Conservation (phyloP, 176 grass and related monocot species). For the Phoenix dactylifera region DNA sequence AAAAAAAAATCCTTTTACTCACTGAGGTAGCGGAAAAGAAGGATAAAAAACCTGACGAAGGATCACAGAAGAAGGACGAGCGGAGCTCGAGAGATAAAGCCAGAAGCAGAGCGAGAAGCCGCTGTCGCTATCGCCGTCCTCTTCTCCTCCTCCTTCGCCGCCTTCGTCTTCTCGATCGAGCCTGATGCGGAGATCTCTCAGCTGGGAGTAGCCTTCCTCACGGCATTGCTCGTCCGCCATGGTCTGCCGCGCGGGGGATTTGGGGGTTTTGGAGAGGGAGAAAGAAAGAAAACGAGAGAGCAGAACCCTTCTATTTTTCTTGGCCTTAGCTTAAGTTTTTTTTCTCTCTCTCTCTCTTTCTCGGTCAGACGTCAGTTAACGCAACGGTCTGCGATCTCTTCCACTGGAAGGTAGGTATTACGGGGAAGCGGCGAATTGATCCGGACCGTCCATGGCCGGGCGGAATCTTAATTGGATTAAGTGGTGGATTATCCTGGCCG, state of each 20-base stretch:
- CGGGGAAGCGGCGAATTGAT: neutral
- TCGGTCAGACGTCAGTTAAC: slow-evolving; percentile 1
- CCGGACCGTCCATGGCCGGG: neutral
- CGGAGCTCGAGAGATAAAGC: slow-evolving; percentile 66
- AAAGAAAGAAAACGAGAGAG: neutral
- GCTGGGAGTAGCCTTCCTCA: slow-evolving; percentile 22
- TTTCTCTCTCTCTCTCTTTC: neutral
- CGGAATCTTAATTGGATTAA: no score
- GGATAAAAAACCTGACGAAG: slow-evolving; percentile 55
- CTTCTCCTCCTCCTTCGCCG: slow-evolving; percentile 8
- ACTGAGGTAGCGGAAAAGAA: neutral
- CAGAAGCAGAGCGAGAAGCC: slow-evolving; percentile 69
- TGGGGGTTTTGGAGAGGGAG: no score
- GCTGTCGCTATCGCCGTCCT: neutral
- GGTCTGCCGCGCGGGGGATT: neutral
- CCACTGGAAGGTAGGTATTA: neutral
- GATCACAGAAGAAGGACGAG: slow-evolving; percentile 57
- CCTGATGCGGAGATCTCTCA: slow-evolving; percentile 27
- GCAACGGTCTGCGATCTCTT: slow-evolving; percentile 8
- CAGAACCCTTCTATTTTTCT: slow-evolving; percentile 3
- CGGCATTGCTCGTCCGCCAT: slow-evolving; percentile 12
- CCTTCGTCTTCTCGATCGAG: slow-evolving; percentile 11
- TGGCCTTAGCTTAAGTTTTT: neutral
- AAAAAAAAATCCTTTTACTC: neutral
- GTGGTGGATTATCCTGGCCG: no score